Base-by-base conservation (phyloP, 352 stramenopile genomes). In the Phytophthora pini region DNA sequence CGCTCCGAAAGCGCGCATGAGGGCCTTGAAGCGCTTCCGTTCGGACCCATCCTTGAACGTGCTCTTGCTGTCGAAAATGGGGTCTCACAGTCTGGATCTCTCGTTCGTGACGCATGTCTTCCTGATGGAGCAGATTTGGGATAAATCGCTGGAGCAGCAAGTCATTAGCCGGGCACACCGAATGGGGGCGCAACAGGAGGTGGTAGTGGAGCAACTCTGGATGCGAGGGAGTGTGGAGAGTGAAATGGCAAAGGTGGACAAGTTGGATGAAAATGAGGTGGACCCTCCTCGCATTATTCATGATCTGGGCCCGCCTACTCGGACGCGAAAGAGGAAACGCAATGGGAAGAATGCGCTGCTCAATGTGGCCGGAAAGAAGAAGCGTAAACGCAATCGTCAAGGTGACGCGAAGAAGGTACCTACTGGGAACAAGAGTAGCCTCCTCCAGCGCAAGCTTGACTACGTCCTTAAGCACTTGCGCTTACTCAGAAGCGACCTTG, bases 21-120 rank as follows among this genome's bases (percentile, higher is more conserved):
- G 76, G 26, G 45, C 77, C 22, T 65, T 93, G 9, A 53, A 70
- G 3, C 50, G 53, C 29, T 93, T 93, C 38, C 63, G 68, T 24
- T 56, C 72, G 17, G 64, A 90, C 65, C 67, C 78, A 43, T 70
- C 80, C 40, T 68, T 88, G 20, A 96, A 96, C 41, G 85, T 98
- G 20, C 84, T 99, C 29, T 70, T 99, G 20, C 70, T 99, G 31
- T 90, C 81, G 0, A 95, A 98, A 44, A 87, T 98, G 53, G 97
- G 97, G 1, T 95, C 85, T 12, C 88, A 98, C 56, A 97, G 97
- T 13, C 82, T 99, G 39, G 94, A 99, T 57, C 70, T 99, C 13
- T 98, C 89, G 56, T 99, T 99, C 74, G 93, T 98, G 12, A 99
- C 96, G 20, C 94, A 99, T 74, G 97, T 99, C n/a, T 98, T 98